Conservation (phyloP, 345 rosid species). For the Lepidium africanum region DNA sequence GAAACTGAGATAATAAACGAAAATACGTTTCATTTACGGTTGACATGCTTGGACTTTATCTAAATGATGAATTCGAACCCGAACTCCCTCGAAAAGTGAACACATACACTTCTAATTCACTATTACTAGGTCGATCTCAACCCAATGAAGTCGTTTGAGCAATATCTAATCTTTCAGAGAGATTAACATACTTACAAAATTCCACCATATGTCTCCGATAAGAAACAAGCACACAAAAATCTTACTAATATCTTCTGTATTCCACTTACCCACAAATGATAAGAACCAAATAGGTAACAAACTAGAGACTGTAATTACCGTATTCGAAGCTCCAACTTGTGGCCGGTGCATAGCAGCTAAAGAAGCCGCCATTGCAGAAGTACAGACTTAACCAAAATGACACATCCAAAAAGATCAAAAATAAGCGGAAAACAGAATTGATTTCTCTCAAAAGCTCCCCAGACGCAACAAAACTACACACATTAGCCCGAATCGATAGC, state of each 20-base stretch:
- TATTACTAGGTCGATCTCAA: neutral
- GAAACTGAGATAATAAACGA: neutral
- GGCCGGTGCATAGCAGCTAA: conserved; percentile 70
- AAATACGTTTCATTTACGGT: neutral
- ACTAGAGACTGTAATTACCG: conserved; percentile 36
- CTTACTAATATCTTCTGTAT: neutral
- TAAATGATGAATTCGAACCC: neutral
- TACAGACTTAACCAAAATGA: neutral
- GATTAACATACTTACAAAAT: neutral
- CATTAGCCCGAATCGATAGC: conserved; percentile 15
- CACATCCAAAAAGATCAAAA: neutral
- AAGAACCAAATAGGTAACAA: neutral
- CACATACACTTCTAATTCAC: neutral
- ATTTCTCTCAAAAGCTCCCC: neutral
- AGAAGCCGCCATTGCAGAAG: conserved; percentile 67
- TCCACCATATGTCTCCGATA: neutral
- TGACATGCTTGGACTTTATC: neutral
- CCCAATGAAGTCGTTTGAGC: neutral
- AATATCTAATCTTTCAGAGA: neutral
- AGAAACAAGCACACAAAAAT: neutral
- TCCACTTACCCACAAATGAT: conserved; percentile 2
- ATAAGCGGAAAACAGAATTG: neutral
- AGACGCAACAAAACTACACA: neutral
- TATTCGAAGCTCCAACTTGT: conserved; percentile 51
- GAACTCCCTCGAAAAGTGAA: neutral